Conservation (phyloP, 805 yeast genomes). For the Candida silvicultrix region DNA sequence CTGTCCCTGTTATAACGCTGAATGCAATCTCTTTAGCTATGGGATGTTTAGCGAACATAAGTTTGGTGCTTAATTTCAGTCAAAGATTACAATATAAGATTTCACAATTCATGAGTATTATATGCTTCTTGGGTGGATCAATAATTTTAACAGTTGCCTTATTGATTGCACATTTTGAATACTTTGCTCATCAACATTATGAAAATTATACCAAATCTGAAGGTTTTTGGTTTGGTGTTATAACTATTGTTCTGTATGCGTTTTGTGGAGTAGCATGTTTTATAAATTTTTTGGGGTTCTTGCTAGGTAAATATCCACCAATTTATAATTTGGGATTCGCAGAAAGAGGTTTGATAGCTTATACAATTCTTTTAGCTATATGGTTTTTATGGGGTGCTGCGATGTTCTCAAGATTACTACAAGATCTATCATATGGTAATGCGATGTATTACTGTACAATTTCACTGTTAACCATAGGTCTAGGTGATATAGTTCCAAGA, state of each 20-base stretch:
- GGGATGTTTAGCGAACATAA: conserved; percentile 62
- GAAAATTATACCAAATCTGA: conserved; percentile 31
- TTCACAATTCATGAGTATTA: conserved; percentile 57
- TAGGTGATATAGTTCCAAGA: conserved; percentile 65
- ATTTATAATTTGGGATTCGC: conserved; percentile 57
- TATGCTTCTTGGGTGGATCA: conserved; percentile 60
- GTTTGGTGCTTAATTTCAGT: conserved; percentile 66
- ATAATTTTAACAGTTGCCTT: conserved; percentile 44
- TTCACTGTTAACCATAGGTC: conserved; percentile 72
- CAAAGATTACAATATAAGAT: conserved; percentile 48
- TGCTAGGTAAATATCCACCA: conserved; percentile 56
- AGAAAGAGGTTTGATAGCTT: conserved; percentile 71
- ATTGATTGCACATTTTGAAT: conserved; percentile 27
- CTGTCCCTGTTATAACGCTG: conserved; percentile 39
- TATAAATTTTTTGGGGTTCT: conserved; percentile 58
- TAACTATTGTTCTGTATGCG: conserved; percentile 59
- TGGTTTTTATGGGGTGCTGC: conserved; percentile 76
- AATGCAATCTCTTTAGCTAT: conserved; percentile 58
- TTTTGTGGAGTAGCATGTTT: conserved; percentile 45
- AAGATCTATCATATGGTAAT: conserved; percentile 47
- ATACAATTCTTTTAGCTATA: conserved; percentile 53
- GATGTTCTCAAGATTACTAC: conserved; percentile 39
- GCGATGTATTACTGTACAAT: conserved; percentile 69
- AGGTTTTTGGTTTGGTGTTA: conserved; percentile 76
- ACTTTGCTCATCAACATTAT: conserved; percentile 21